Percentiles rank a stretch among this genome's conserved stretches.
Evolutionary conservation across 345 rosid genomes (phyloP).

Genomic region (Limnanthes douglasii): DNA sequence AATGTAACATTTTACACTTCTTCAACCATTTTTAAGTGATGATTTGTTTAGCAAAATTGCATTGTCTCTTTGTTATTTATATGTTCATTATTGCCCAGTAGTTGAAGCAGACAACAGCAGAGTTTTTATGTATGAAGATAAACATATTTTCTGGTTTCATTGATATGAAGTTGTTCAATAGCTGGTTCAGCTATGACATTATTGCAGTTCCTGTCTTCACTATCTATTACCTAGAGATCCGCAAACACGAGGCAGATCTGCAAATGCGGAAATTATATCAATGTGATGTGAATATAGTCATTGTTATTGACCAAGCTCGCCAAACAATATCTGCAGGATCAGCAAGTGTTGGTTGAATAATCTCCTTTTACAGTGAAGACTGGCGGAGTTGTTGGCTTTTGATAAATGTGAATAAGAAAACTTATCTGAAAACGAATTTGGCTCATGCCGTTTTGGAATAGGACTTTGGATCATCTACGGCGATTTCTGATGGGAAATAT

Average conservation of each 20-base stretch:
- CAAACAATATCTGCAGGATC: conserved; percentile 81
- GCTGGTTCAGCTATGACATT: conserved; percentile 4
- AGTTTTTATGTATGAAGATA: too few species aligned
- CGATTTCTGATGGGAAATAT: too few species aligned
- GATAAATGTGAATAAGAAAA: too few species aligned
- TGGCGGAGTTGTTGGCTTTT: too few species aligned
- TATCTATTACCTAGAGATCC: conserved; percentile 2
- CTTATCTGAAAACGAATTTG: too few species aligned
- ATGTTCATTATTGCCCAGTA: not conserved
- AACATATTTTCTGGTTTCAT: too few species aligned
- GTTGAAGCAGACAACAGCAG: conserved; percentile 3
- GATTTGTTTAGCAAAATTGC: too few species aligned
- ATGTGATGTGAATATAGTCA: conserved; percentile 14
- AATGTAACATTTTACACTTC: not conserved
- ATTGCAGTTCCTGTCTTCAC: conserved; percentile 5
- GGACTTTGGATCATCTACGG: too few species aligned
- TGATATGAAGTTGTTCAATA: conserved; percentile 10
- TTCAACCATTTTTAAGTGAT: too few species aligned
- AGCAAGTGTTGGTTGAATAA: conserved; percentile 88
- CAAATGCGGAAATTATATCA: conserved; percentile 13
- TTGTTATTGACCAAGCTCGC: conserved; percentile 57
- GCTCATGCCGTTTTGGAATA: too few species aligned
- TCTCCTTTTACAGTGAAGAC: too few species aligned
- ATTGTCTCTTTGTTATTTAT: too few species aligned
- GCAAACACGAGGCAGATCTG: conserved; percentile 12